A percentile compares a stretch with the other conserved stretches of the same genome.
These are phyloP conservation scores for Colletotrichum sp. DNA, from an alignment of 2,329 filamentous ascomycete genomes.

Conservation along the genomic window DNA sequence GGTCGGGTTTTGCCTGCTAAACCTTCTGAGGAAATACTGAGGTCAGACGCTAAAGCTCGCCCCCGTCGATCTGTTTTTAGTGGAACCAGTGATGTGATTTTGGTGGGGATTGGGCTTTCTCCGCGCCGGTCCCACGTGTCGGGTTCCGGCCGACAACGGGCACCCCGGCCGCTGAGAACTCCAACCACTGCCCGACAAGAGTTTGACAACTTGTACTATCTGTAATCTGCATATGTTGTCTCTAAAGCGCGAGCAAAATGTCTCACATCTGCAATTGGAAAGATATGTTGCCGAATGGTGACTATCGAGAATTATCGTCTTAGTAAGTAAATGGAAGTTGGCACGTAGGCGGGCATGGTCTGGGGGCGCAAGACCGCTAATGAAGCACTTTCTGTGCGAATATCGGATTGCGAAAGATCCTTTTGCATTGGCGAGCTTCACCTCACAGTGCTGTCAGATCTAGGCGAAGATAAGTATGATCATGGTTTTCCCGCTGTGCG, in stretches of 20 bases:
- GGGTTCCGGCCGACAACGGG: neutral
- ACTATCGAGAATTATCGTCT: too few species aligned
- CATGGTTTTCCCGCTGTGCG: too few species aligned
- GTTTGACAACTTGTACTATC: neutral
- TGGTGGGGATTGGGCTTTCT: neutral
- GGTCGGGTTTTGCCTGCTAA: constrained; percentile 1
- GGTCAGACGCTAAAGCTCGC: neutral
- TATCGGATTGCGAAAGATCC: too few species aligned
- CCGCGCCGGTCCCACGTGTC: neutral
- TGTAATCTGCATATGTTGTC: too few species aligned
- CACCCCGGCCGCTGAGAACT: neutral
- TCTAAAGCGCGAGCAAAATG: accelerated
- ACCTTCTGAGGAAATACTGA: neutral
- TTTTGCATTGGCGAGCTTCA: too few species aligned
- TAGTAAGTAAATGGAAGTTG: accelerated
- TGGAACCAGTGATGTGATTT: constrained; percentile 6
- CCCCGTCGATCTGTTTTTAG: neutral
- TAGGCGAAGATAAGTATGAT: accelerated
- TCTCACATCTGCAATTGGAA: too few species aligned
- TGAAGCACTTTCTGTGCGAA: too few species aligned
- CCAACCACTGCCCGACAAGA: neutral
- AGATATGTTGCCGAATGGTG: too few species aligned
- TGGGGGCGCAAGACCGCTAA: too few species aligned
- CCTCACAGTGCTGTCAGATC: too few species aligned
- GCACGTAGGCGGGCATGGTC: too few species aligned